Base-by-base conservation (phyloP, 2,329 filamentous ascomycete genomes). In the Fusarium abutilonis region DNA sequence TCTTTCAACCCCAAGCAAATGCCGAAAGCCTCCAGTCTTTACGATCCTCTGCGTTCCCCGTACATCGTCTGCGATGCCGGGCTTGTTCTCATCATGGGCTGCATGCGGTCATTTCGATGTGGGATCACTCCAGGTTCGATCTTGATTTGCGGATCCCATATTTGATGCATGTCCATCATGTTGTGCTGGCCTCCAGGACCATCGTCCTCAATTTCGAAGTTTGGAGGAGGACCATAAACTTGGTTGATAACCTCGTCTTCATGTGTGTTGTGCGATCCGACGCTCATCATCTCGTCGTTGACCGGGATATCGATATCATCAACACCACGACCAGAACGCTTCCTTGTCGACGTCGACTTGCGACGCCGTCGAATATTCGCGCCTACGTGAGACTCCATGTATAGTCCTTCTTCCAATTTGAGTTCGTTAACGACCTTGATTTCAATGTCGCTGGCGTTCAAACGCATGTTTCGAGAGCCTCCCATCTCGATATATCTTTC, bases 361-460 rank as follows among this genome's bases (percentile, higher is more conserved):
- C 77, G 76, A n/a, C 80, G 77, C 4, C 80, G 76, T 26, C 76
- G 75, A 6, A 75, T 63, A 36, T 69, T 66, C 13, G 73, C 68
- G 39, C 78, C 78, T 6, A 70, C 74, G 15, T 76, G 70, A 26
- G 77, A 72, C 41, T 81, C 76, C 41, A 77, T 71, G 54, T 78
- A 77, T 17, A 79, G 52, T 4, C 76, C 73, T 52, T 79, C 74
- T 43, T 78, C 75, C 14, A 76, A 68, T 41, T 73, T 76, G 31
- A 77, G 69, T 51, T 82, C 79, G 59, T 72, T 74, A 50, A 83
- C 79, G 2, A 85, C 74, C 63, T 80, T 80, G 66, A 79, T 76
- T 59, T 83, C 79, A 35, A 86, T 75, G 56, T 84, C 81, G 28
- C 75, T 76, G 4, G 78, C 72, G 59, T 80, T 84, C 74, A 83